Percentiles rank a stretch among this genome's conserved stretches.
Conservation (phyloP, 345 rosid genomes). For the Gossypium raimondii region DNA sequence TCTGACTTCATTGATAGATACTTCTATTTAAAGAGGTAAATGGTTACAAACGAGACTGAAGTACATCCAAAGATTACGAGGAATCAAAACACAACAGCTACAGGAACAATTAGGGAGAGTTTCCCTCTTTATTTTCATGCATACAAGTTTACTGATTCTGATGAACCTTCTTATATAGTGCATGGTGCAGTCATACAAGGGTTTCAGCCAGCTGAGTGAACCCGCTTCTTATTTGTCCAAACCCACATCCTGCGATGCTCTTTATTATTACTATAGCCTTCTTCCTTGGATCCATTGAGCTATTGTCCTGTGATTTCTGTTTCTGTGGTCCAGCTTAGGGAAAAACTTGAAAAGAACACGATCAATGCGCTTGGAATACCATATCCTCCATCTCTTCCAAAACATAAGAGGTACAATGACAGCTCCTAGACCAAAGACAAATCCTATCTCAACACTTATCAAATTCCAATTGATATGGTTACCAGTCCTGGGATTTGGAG, state of each 20-base stretch:
- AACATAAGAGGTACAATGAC: not conserved
- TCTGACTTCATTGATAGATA: too few species aligned
- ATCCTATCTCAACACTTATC: not conserved
- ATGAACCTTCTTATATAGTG: too few species aligned
- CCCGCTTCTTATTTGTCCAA: not conserved
- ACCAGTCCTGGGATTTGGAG: not conserved
- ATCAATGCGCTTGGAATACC: not conserved
- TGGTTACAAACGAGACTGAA: too few species aligned
- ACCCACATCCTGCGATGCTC: not conserved
- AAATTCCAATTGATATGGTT: not conserved
- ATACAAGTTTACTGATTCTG: too few species aligned
- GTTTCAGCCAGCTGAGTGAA: too few species aligned
- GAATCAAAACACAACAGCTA: too few species aligned
- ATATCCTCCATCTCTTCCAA: conserved; percentile 9
- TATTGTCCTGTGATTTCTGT: not conserved
- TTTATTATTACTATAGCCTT: not conserved
- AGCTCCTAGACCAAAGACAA: conserved; percentile 7
- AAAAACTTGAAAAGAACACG: not conserved
- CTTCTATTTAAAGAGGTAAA: too few species aligned
- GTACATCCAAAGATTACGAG: too few species aligned
- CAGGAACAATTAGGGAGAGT: too few species aligned
- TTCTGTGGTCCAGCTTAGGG: not conserved
- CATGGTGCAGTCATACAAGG: too few species aligned
- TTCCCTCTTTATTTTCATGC: too few species aligned
- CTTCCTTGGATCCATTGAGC: not conserved